Base-by-base conservation (phyloP, 2,329 filamentous ascomycete genomes). In the Grosmannia serpens region DNA sequence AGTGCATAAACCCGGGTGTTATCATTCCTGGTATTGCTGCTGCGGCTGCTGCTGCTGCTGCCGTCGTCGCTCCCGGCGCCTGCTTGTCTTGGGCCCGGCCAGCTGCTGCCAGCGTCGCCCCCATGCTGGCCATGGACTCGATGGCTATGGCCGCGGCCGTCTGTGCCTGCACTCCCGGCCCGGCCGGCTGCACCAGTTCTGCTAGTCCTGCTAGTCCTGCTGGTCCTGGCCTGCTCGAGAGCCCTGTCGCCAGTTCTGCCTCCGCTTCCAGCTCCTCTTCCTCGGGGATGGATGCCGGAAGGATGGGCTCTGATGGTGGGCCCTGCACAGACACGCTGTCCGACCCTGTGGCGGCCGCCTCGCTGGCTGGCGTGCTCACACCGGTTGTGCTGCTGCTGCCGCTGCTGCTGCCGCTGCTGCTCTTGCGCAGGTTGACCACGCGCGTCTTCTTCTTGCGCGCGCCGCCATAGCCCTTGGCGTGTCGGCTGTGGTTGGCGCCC, bases 381-480 rank as follows among this genome's bases (percentile, higher is more conserved):
- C 71, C 60, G 79, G 77, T 4, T 24, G 38, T 33, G 22, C 24
- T 54, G 22, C 53, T 56, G 55, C 56, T 56, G 57, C 33, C 24
- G 31, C 76, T 74, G 65, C 20, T 41, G 17, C 27, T 52, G n/a
- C 41, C 17, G 35, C 17, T 49, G 51, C 55, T 56, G 57, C 44
- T 76, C 61, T 80, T 83, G n/a, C 89, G 81, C 17, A 95, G 76
- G 67, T 95, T 90, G 61, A 95, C 88, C 17, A 95, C 85, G 24
- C 89, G 80, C 60, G 83, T 89, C 80, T 92, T 95, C 77, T 89
- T 88, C 74, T 89, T 92, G 57, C 88, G 82, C 10, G 61, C 62
- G 38, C 82, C 78, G 26, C 79, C 77, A 61, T 83, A 80, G 4
- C 84, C 74, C 63, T 87, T 82, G 50, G 79, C 74, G 64, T 79